Evolutionary conservation across 2,329 filamentous ascomycete genomes (phyloP).

Genomic region (Alternaria sp.): DNA sequence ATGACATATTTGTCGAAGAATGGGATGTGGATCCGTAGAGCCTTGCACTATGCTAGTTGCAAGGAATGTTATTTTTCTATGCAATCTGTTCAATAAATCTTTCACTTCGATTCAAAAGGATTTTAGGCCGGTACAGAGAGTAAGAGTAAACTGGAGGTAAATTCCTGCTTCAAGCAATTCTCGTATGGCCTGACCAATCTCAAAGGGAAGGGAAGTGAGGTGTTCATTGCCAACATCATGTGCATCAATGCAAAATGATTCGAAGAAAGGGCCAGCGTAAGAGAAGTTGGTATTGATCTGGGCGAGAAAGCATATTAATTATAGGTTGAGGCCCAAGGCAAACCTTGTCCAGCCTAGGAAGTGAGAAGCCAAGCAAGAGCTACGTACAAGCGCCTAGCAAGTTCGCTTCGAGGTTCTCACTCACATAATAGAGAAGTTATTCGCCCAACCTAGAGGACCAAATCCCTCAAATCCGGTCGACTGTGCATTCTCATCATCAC

Average conservation of each 20-base stretch:
- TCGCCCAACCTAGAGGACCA: slow-evolving; percentile 42
- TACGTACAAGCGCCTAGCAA: background rate
- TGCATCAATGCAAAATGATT: no score
- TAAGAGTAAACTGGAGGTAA: no score
- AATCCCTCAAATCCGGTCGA: slow-evolving; percentile 42
- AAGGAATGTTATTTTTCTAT: background rate
- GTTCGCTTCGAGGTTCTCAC: background rate
- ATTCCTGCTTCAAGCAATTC: no score
- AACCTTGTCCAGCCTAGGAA: background rate
- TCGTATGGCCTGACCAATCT: no score
- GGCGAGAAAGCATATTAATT: background rate
- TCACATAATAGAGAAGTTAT: slow-evolving; percentile 40
- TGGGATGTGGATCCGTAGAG: background rate
- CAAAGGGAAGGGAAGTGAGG: no score
- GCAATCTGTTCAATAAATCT: background rate
- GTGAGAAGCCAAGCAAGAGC: background rate
- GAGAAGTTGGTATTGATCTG: background rate
- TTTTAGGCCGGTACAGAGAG: no score
- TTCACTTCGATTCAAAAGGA: background rate
- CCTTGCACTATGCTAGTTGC: background rate
- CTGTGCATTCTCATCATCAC: slow-evolving; percentile 35
- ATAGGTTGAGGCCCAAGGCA: background rate
- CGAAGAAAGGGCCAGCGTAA: background rate
- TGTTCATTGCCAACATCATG: no score
- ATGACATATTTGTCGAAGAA: background rate